Evolutionary conservation across 768 basidiomycete species (phyloP), one percentile per base, ranked within the genome.

Genomic region (Rossbeevera mucosa): DNA sequence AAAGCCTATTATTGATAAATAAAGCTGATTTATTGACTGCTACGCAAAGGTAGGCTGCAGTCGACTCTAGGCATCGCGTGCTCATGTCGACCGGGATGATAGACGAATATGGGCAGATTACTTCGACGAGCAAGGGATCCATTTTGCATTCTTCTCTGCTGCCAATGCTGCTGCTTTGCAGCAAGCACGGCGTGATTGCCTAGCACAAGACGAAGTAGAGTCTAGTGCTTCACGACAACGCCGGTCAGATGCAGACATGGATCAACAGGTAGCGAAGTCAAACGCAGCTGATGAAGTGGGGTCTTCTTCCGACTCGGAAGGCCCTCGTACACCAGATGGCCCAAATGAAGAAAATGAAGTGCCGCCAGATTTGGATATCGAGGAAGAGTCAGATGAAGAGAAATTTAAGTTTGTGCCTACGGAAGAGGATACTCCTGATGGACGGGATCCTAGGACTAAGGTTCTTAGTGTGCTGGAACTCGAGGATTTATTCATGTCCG

Each of bases 121-220:
- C 62, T 94, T 95, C 59, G 91, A 94, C 51, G 60, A 74, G 11
- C 77, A 88, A 60, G 78, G 79, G 7, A 74, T 94, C 40, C 78
- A 76, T 52, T 96, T 90, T 62, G 93, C 91, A 0, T 95, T 99
- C 66, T 95, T 94, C 73, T 94, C 96, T 7, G 94, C 96, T 7
- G 80, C 89, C 11, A 88, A 91, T 71, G 92, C 91, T 24, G 76
- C 83, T 4, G 92, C 91, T 21, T 62, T 93, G 31, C 95, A 97
- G 53, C 80, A 90, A 66, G 85, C 82, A 48, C 75, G 85, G 43
- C 36, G 20, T 14, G 69, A 69, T 18, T 18, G 9, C 36, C 18
- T 18, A 5, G 84, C 82, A 50, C 75, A 85, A 44, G 28, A 18
- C 7, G 69, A 69, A 31, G 56, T 61, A 13, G 65, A 65, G 47